Evolutionary conservation across 176 grass and related monocot genomes (phyloP), one percentile per base, ranked within the genome.

Genomic region (Pontederia paniculata): DNA sequence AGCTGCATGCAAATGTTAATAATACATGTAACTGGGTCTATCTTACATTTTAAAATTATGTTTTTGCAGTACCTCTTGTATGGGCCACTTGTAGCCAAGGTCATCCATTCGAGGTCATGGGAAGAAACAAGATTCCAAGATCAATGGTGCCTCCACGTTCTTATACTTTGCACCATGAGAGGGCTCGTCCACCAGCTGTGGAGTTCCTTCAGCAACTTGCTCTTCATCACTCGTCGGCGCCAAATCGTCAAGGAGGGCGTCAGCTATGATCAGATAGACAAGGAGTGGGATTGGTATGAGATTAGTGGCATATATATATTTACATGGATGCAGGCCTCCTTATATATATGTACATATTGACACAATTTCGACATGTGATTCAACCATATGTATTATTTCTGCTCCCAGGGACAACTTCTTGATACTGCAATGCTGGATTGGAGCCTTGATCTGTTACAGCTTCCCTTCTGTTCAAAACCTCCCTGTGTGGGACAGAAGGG

Each of bases 231-330:
- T 10, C 84, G 89, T 8, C 74, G 69, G 9, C 89, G 84, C 19
- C 77, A 71, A 58, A 73, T 94, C 73, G 62, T 81, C 63, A 73
- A 82, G 21, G 63, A 88, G 45, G 77, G 84, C 11, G 74, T 94
- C 51, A 72, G 88, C 65, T 88, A 76, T 20, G 51, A 69, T 0
- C 80, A 84, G 66, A 88, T 94, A 52, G 89, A 94, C 74, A 79
- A 57, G 47, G 84, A 94, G 77, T 94, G 89, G 89, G 71, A 94
- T 76, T 94, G 89, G 88, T 94, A 88, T 48, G 62, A 67, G 54
- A 54, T n/a, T n/a, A 12, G 12, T 18, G n/a, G 44, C 58, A 50
- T 49, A 47, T 50, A 42, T 23, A 60, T 17, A 42, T 59, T 72
- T 48, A n/a, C 17, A 21, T 45, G 17, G 44, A 44, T 42, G 21